These are phyloP conservation scores for Eucalyptus sp. DNA, from an alignment of 345 rosid species.

Conservation along the genomic window DNA sequence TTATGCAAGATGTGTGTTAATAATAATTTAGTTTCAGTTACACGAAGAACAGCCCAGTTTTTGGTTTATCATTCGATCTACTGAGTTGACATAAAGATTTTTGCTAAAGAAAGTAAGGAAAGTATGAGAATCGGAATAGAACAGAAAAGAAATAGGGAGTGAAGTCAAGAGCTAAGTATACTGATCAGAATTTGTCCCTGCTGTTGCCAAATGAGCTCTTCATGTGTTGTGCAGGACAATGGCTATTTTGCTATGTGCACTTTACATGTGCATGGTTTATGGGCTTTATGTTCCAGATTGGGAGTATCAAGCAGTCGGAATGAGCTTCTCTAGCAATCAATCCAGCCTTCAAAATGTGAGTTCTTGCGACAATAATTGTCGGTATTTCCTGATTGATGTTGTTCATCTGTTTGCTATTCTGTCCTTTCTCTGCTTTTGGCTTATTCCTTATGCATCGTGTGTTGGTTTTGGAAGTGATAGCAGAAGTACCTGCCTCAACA, in stretches of 20 bases:
- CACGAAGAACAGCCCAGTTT: background rate
- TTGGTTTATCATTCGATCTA: background rate
- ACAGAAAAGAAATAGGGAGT: background rate
- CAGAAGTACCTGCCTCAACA: background rate
- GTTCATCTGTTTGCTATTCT: background rate
- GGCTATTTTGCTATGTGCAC: conserved; percentile 16
- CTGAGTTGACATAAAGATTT: background rate
- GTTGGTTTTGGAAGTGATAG: background rate
- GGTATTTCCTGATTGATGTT: background rate
- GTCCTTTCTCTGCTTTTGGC: background rate
- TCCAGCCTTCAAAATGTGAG: conserved; percentile 26
- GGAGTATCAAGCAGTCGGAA: conserved; percentile 26
- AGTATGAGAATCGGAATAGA: background rate
- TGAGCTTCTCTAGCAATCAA: background rate
- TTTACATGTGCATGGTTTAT: conserved; percentile 32
- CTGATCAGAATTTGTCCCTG: background rate
- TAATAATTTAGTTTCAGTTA: background rate
- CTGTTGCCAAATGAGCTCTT: background rate
- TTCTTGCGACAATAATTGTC: background rate
- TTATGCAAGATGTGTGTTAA: background rate
- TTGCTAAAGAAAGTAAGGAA: background rate
- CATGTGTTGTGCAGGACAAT: conserved; percentile 27
- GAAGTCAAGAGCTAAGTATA: background rate
- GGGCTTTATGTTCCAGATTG: conserved; percentile 52
- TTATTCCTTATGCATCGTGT: background rate